Base-by-base conservation (phyloP, 2,329 filamentous ascomycete genomes). In the Lizonia empirigonia region DNA sequence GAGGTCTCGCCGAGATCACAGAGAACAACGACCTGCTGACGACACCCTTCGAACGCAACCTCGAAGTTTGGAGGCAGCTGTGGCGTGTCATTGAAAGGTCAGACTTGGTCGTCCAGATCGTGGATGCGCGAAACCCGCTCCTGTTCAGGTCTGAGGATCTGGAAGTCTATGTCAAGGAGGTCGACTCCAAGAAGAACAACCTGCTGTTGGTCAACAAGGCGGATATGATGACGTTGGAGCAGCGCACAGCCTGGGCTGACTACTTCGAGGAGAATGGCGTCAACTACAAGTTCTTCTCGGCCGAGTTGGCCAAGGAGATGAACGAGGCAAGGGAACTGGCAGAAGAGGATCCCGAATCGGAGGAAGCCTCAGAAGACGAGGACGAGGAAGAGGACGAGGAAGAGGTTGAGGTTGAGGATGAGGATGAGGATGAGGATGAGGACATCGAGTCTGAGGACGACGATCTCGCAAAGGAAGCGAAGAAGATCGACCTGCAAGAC, bases 1-100 rank as follows among this genome's bases (percentile, higher is more conserved):
- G 94, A 69, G 91, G 91, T 0, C 77, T 99, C 50, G 94, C 95
- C 0, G 92, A 97, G 72, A 76, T 99, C 45, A 90, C 97, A 69
- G 93, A 99, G 77, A 91, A 89, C 67, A 87, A 97, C 51, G 94
- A 99, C 72, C 76, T 99, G 48, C 82, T 99, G 46, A 92, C 99
- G 90, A 99, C 94, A 0, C 94, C 94, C 0, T 99, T 99, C 68
- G 94, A 99, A 80, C 85, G 94, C 53, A 99, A 99, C 71, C 70
- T 99, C 55, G 95, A 99, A 69, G 94, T 99, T 22, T 99, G 94
- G 94, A 86, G 94, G 70, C 94, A 99, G 75, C 71, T 99, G 64
- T 99, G 94, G 94, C 85, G 94, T 77, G 94, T 99, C 51, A 97
- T 99, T 65, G 94, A 99, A 79, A 83, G 94, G 55, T 97, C 91